Evolutionary conservation across 2,329 filamentous ascomycete genomes (phyloP).

Genomic region (Nemania sp.): DNA sequence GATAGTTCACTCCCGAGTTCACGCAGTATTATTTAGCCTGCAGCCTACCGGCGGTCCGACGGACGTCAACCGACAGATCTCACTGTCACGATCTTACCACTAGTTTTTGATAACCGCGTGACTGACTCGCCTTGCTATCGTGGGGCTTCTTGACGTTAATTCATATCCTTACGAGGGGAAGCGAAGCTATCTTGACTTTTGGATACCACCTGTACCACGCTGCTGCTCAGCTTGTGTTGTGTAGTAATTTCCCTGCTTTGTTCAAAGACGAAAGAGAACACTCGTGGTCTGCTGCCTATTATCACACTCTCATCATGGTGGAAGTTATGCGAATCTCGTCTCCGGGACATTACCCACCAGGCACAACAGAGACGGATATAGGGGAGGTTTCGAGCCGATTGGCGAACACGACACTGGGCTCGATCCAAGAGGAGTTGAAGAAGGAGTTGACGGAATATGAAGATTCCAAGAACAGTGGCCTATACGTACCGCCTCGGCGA

Average conservation of each 20-base stretch:
- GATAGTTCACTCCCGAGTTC: neutral
- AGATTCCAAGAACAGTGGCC: slow-evolving; percentile 10
- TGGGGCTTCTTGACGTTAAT: slow-evolving; percentile 17
- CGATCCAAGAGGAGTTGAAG: slow-evolving; percentile 26
- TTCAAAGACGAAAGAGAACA: slow-evolving; percentile 1
- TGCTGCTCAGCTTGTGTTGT: slow-evolving; percentile 16
- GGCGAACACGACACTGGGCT: slow-evolving; percentile 31
- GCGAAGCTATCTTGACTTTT: slow-evolving; percentile 14
- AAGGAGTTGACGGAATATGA: slow-evolving; percentile 4
- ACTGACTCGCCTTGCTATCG: slow-evolving; percentile 14
- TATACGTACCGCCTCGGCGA: slow-evolving; percentile 34
- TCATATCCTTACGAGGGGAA: too few species aligned
- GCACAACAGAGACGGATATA: slow-evolving; percentile 34
- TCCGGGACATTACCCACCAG: slow-evolving; percentile 27
- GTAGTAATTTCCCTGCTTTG: slow-evolving; percentile 7
- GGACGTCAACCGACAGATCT: slow-evolving; percentile 2
- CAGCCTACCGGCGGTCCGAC: neutral
- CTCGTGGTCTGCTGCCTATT: neutral
- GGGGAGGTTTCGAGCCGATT: slow-evolving; percentile 36
- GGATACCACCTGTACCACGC: slow-evolving; percentile 5
- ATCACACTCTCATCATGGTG: slow-evolving; percentile 33
- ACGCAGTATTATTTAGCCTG: neutral
- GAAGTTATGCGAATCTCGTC: slow-evolving; percentile 37
- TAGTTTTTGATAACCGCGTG: slow-evolving; percentile 16
- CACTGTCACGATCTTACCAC: slow-evolving; percentile 26